These are phyloP conservation scores for Chrysopogon serrulatus DNA, from an alignment of 176 grass and related monocot species.

Conservation along the genomic window DNA sequence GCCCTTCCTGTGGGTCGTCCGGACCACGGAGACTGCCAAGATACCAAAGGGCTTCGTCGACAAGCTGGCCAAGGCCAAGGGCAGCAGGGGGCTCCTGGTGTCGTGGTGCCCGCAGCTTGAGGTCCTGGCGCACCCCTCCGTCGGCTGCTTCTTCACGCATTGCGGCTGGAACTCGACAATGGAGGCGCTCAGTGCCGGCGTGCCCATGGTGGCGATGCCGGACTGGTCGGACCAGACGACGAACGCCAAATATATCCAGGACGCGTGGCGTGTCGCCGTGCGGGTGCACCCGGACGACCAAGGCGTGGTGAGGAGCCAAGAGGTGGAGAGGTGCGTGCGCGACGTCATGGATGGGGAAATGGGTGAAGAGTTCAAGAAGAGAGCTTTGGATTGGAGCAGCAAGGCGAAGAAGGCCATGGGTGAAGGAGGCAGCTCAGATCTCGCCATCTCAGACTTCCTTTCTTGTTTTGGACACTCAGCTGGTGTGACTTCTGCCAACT, in stretches of 20 bases:
- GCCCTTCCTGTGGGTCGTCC: conserved; percentile 65
- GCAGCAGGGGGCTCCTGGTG: conserved; percentile 22
- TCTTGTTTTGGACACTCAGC: not conserved
- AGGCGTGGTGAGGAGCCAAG: not conserved
- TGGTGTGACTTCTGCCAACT: not conserved
- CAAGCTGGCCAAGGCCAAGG: not conserved
- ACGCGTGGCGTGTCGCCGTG: conserved; percentile 53
- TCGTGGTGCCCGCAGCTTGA: conserved; percentile 66
- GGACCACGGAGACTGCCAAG: conserved; percentile 16
- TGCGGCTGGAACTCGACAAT: conserved; percentile 69
- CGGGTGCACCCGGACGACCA: not conserved
- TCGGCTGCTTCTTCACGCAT: conserved; percentile 71
- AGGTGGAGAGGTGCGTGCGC: conserved; percentile 22
- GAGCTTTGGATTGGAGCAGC: conserved; percentile 14
- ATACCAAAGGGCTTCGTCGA: not conserved
- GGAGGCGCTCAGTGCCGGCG: conserved; percentile 18
- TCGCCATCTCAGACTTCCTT: conserved; percentile 29
- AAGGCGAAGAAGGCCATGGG: conserved; percentile 30
- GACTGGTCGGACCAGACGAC: conserved; percentile 66
- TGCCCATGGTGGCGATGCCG: conserved; percentile 50
- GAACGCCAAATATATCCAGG: conserved; percentile 69
- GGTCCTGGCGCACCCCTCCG: conserved; percentile 40
- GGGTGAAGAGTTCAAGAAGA: conserved; percentile 20
- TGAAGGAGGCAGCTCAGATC: conserved; percentile 40
- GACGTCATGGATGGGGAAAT: conserved; percentile 32